Base-by-base conservation (phyloP, 208 protist genomes). In the Sergeia podlipaevii region DNA sequence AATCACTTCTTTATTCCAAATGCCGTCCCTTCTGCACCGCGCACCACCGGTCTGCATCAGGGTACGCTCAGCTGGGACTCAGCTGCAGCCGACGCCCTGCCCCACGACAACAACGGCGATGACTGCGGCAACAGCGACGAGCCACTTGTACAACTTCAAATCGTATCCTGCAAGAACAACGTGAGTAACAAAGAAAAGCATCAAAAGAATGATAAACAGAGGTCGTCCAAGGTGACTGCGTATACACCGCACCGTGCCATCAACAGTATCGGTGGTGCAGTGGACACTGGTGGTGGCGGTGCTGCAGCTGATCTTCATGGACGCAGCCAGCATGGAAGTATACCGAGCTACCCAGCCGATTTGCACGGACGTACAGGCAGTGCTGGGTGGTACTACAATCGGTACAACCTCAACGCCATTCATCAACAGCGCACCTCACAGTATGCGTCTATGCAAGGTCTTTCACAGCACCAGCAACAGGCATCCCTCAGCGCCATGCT, bases 301-400 rank as follows among this genome's bases (percentile, higher is more conserved):
- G n/a, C n/a, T n/a, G n/a, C n/a, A n/a, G n/a, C n/a, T n/a, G n/a
- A n/a, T n/a, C n/a, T n/a, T n/a, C n/a, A 27, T 5, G 1, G 44
- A 49, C 20, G 5, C 17, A 11, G 44, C 44, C 44, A 27, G 26
- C 13, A 7, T 49, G 11, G 36, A 4, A 23, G 17, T 38, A 44
- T 28, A 13, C 32, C 11, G 24, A 17, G 4, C 18, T 34, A 27
- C 30, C 56, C 30, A 18, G 13, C 17, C 46, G n/a, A n/a, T n/a
- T n/a, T 84, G 49, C 81, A 85, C 50, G 81, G 81, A 15, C 77
- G 55, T 43, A 84, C 70, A 4, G 74, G 77, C 42, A 84, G 81
- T 56, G 54, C 71, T 1, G 64, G 70, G 32, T 89, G 77, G 77
- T 85, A 80, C 36, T 61, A 67, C 30, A 52, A 77, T 39, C 75